Conservation (phyloP, 768 basidiomycete species). For the Lyophyllum atratum region DNA sequence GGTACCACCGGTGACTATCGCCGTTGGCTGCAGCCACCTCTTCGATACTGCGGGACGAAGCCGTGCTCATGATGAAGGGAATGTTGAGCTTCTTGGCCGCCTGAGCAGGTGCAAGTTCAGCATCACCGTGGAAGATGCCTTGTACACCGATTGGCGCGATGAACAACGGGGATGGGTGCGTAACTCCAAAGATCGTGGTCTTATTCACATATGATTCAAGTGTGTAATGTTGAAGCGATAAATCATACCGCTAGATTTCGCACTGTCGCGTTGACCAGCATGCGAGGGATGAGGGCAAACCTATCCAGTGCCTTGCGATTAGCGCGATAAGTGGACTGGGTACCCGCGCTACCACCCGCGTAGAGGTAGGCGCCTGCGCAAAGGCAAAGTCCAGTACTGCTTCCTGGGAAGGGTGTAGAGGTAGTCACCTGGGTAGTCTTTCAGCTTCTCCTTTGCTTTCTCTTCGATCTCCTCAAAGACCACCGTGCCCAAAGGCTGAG, state of each 20-base stretch:
- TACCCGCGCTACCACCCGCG: constrained; percentile 77
- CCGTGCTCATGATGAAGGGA: constrained; percentile 77
- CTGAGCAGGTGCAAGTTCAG: constrained; percentile 68
- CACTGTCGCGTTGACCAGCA: constrained; percentile 63
- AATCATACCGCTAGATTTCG: constrained; percentile 57
- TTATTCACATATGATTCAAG: constrained; percentile 22
- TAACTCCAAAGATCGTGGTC: constrained; percentile 75
- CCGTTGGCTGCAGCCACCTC: constrained; percentile 74
- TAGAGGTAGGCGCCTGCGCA: constrained; percentile 68
- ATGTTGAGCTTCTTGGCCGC: constrained; percentile 65
- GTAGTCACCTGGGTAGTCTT: constrained; percentile 52
- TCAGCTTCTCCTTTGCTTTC: constrained; percentile 64
- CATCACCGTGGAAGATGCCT: constrained; percentile 69
- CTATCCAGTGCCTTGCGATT: constrained; percentile 66
- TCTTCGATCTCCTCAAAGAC: constrained; percentile 62
- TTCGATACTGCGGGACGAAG: constrained; percentile 72
- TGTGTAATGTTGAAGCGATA: neutral
- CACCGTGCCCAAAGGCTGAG: constrained; percentile 60
- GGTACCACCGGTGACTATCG: constrained; percentile 72
- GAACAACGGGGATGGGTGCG: constrained; percentile 59
- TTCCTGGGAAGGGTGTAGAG: neutral
- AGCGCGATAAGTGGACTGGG: constrained; percentile 61
- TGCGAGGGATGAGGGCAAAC: constrained; percentile 79
- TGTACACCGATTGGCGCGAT: constrained; percentile 81
- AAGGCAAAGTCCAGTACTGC: neutral